Percentiles rank a stretch among this genome's conserved stretches.
phyloP scores from a whole-genome alignment of 106 monocot genomes.

The Allium cepa region DNA sequence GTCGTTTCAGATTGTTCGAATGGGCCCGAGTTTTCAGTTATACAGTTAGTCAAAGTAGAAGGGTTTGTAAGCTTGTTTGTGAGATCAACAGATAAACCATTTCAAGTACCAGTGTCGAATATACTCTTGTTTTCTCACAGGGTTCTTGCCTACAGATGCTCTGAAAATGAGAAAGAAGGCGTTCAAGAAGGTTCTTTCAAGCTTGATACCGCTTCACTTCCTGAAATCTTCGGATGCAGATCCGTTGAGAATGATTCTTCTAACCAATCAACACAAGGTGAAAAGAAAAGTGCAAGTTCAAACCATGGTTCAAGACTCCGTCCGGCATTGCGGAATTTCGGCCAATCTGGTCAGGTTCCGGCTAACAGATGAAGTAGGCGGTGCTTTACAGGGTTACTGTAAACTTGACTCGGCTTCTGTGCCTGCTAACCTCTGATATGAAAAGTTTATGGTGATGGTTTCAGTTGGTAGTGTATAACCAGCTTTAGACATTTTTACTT shows the following conservation, averaged over 20 bases:
- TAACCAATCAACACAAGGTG: neutral
- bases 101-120: slow-evolving; percentile 15
- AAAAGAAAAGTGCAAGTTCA: slow-evolving; percentile 1
- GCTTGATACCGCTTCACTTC: slow-evolving; percentile 15
- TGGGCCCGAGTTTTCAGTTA: no score
- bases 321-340: no score
- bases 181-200: slow-evolving; percentile 22
- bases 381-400: slow-evolving; percentile 30
- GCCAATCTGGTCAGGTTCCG: slow-evolving; percentile 49
- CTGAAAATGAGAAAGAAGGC: no score
- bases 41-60: no score
- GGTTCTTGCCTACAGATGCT: no score
- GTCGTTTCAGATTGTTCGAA: no score
- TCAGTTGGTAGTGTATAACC: no score
- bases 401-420: slow-evolving; percentile 73
- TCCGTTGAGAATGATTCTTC: slow-evolving; percentile 33
- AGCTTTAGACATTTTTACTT: no score
- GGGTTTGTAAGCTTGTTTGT: no score
- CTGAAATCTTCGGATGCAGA: neutral
- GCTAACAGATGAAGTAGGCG: slow-evolving; percentile 35
- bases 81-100: no score
- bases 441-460: neutral
- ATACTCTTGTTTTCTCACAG: no score
- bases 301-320: no score
- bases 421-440: neutral